A percentile compares a stretch with the other conserved stretches of the same genome.
Evolutionary conservation across 106 monocot genomes (phyloP).

Genomic region (Apostasia shenzhenica): DNA sequence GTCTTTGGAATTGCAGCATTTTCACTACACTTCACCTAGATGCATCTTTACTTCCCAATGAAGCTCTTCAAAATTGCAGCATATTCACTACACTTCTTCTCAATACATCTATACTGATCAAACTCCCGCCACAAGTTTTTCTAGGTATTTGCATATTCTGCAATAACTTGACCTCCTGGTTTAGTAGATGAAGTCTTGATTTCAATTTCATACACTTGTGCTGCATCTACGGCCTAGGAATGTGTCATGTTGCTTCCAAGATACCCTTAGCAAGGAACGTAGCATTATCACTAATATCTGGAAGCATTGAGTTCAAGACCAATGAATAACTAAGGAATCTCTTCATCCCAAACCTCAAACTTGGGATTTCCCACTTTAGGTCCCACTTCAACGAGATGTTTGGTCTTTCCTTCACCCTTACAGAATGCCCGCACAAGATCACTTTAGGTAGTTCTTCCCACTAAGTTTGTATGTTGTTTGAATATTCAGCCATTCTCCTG

Average conservation of each 20-base stretch:
- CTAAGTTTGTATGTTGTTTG: not conserved
- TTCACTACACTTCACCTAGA: too few species aligned
- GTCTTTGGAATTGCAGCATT: too few species aligned
- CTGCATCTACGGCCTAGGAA: not conserved
- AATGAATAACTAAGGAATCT: constrained; percentile 2
- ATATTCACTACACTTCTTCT: not conserved
- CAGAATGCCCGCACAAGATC: not conserved
- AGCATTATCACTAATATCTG: not conserved
- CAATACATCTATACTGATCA: not conserved
- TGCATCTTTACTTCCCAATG: not conserved
- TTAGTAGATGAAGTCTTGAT: not conserved
- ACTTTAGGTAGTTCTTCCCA: not conserved
- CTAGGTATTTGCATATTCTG: not conserved
- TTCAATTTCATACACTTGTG: not conserved
- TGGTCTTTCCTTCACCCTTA: constrained; percentile 1
- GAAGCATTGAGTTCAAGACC: constrained; percentile 7
- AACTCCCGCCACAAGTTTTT: not conserved
- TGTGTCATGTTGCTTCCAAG: not conserved
- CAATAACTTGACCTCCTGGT: not conserved
- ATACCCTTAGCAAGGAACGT: constrained; percentile 3
- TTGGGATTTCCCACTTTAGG: not conserved
- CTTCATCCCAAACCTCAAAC: constrained; percentile 1
- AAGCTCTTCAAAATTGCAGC: not conserved
- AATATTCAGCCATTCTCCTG: too few species aligned
- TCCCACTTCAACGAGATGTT: not conserved